Base-by-base conservation (phyloP, 495 filamentous ascomycete genomes). In the Articulospora tetracladia region DNA sequence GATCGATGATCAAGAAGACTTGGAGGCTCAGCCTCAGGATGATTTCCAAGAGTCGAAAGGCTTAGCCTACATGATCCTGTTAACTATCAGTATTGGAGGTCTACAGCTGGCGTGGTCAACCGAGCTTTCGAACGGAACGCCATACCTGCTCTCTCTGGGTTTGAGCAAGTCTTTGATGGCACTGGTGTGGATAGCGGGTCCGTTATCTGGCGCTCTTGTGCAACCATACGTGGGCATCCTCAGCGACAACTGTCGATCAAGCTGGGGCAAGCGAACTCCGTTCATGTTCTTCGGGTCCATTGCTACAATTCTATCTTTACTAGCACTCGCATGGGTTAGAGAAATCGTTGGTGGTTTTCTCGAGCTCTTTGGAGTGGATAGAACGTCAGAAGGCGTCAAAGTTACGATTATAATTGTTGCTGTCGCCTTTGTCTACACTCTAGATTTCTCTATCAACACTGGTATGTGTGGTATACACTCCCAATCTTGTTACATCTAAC, bases 81-180 rank as follows among this genome's bases (percentile, higher is more conserved):
- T 96, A 69, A 96, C 92, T 1, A 73, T 96, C 46, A 85, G 88
- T 66, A 87, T 94, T 61, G 89, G 90, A 44, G 92, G 90, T 25
- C 77, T 97, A 60, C 92, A 96, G 72, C 86, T 97, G 68, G 91
- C 91, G n/a, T 97, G 93, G 93, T 89, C 91, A 8, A 91, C 94
- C 41, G 92, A 96, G 69, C 74, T 93, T 54, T 93, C 90, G 52
- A 88, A 93, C 75, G 91, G 90, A 63, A 93, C 92, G 41, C 81
- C 81, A 27, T 84, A 81, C 59, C 70, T 84, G 24, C 68, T 84
- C 27, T 93, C 90, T 7, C 83, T 97, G 19, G 92, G 92, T 7
- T 79, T 97, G 74, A 94, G 87, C 80, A 97, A 97, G 72, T 87
- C 92, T 32, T 74, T 96, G n/a, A 87, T 96, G 73, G 92, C 92